Conservation (phyloP, 2,329 filamentous ascomycete genomes). For the Ophiostoma ips region DNA sequence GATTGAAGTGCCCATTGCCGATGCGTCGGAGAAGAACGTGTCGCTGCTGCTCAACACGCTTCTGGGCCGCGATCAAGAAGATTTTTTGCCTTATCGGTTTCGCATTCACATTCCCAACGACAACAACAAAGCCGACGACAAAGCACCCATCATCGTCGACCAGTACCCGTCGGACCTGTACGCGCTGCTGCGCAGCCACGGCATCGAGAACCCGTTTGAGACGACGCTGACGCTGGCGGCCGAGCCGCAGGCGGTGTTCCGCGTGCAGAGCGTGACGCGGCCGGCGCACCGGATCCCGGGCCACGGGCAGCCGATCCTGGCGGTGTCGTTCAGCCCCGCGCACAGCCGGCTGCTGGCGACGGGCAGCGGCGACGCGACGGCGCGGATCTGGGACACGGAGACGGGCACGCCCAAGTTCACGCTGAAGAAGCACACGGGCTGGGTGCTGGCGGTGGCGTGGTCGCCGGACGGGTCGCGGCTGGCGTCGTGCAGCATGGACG, state of each 20-base stretch:
- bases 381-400: conserved; percentile 87
- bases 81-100: conserved; percentile 48
- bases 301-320: conserved; percentile 81
- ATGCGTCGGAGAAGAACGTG: conserved; percentile 80
- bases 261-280: conserved; percentile 80
- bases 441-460: conserved; percentile 81
- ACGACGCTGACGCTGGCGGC: conserved; percentile 38
- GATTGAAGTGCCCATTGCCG: conserved; percentile 62
- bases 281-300: conserved; percentile 81
- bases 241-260: conserved; percentile 82
- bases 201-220: conserved; percentile 44
- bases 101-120: conserved; percentile 43
- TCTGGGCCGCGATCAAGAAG: conserved; percentile 48
- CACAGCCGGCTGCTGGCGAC: conserved; percentile 68
- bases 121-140: conserved; percentile 1
- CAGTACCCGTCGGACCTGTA: conserved; percentile 42
- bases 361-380: conserved; percentile 81
- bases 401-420: conserved; percentile 82
- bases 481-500: conserved; percentile 88
- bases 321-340: conserved; percentile 71
- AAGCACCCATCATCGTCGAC: conserved; percentile 32
- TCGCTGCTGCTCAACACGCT: conserved; percentile 77
- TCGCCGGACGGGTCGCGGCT: conserved; percentile 69
- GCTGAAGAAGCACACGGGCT: conserved; percentile 73
- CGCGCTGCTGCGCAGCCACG: conserved; percentile 39